phyloP scores from a whole-genome alignment of 2,329 filamentous ascomycete genomes.

The Hypoxylon sp. region DNA sequence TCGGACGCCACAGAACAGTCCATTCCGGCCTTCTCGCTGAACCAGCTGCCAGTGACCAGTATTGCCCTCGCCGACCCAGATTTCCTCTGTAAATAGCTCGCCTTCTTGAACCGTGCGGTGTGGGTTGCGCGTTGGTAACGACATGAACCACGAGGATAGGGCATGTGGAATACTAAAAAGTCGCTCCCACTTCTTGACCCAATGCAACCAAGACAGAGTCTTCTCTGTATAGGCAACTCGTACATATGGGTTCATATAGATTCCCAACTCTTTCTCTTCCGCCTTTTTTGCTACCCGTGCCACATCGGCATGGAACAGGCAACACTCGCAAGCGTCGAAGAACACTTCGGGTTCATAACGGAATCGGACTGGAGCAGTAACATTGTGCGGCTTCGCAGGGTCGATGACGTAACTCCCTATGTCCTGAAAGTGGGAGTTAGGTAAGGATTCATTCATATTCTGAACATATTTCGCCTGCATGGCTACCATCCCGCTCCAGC shows the following conservation, averaged over 20 bases:
- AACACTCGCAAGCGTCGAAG: conserved; percentile 77
- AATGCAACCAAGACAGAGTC: conserved; percentile 71
- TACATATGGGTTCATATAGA: conserved; percentile 83
- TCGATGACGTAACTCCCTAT: conserved; percentile 57
- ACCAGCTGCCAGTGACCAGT: conserved; percentile 60
- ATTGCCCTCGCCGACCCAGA: conserved; percentile 62
- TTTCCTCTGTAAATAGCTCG: conserved; percentile 65
- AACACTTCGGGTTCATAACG: conserved; percentile 71
- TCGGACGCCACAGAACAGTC: conserved; percentile 70
- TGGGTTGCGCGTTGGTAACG: conserved; percentile 72
- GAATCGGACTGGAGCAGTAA: conserved; percentile 65
- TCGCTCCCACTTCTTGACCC: conserved; percentile 75
- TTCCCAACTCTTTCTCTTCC: conserved; percentile 65
- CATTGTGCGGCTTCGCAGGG: conserved; percentile 52
- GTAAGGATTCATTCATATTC: conserved; percentile 54
- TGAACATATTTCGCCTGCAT: conserved; percentile 75
- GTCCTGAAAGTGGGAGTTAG: conserved; percentile 55
- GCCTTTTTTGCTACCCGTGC: conserved; percentile 56
- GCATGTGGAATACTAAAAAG: conserved; percentile 73
- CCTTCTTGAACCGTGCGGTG: conserved; percentile 73
- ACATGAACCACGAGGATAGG: conserved; percentile 69
- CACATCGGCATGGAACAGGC: conserved; percentile 69
- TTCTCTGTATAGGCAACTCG: conserved; percentile 76
- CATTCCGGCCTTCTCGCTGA: conserved; percentile 63
- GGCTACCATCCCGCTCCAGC: conserved; percentile 84